These are phyloP conservation scores for Cenchrus fungigraminus DNA, from an alignment of 176 grass and related monocot species.

Conservation along the genomic window DNA sequence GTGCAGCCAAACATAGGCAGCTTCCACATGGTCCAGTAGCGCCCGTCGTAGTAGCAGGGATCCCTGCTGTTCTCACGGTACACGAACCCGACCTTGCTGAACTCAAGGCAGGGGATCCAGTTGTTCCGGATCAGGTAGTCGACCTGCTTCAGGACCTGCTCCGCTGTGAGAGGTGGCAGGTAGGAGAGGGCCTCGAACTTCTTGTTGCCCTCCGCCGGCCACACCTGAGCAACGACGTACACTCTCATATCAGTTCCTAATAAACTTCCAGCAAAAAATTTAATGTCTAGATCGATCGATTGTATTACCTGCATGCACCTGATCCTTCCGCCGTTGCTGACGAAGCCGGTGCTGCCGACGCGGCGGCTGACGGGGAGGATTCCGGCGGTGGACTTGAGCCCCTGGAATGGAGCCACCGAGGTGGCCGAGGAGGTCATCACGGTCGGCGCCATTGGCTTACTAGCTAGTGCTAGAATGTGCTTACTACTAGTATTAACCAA, in stretches of 20 bases:
- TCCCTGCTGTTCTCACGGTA: conserved; percentile 54
- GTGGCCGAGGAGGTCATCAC: conserved; percentile 60
- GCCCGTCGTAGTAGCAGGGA: conserved; percentile 70
- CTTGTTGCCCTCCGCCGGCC: conserved; percentile 37
- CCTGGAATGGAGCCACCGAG: conserved; percentile 56
- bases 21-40: conserved; percentile 41
- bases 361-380: conserved; percentile 42
- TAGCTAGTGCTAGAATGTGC: background rate
- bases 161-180: no score
- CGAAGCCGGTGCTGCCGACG: conserved; percentile 31
- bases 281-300: no score
- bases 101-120: conserved; percentile 79
- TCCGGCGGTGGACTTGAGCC: conserved; percentile 52
- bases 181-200: no score
- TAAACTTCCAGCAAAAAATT: no score
- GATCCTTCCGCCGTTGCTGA: conserved; percentile 71
- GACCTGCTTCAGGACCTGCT: no score
- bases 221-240: conserved; percentile 42
- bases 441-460: conserved; percentile 51
- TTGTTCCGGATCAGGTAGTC: no score
- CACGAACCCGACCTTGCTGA: conserved; percentile 63
- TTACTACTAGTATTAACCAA: background rate
- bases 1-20: conserved; percentile 91
- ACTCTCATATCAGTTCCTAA: no score
- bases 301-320: conserved; percentile 69